Conservation (phyloP, 1,139 yeast genomes). For the Pichia sp. region DNA sequence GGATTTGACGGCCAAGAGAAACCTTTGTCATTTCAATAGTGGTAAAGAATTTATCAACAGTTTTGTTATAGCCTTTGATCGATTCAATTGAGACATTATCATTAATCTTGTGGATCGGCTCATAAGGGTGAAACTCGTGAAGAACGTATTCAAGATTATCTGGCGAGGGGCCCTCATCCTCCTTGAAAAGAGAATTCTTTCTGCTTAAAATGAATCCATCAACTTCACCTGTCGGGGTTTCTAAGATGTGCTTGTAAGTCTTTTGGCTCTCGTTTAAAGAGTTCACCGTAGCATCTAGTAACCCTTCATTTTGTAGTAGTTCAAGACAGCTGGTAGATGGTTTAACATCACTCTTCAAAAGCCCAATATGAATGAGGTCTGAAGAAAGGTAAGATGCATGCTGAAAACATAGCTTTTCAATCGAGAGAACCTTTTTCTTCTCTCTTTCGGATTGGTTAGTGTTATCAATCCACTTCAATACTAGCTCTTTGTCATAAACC, state of each 20-base stretch:
- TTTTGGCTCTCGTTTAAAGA: slow-evolving; percentile 46
- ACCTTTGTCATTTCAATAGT: slow-evolving; percentile 77
- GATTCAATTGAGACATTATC: slow-evolving; percentile 24
- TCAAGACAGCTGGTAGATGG: slow-evolving; percentile 25
- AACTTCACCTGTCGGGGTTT: slow-evolving; percentile 27
- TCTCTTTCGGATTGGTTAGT: slow-evolving; percentile 24
- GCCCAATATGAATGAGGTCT: slow-evolving; percentile 59
- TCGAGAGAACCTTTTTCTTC: slow-evolving; percentile 45
- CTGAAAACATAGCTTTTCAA: slow-evolving; percentile 65
- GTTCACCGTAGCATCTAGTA: slow-evolving; percentile 28
- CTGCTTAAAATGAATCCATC: slow-evolving; percentile 65
- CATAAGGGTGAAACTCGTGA: slow-evolving; percentile 84
- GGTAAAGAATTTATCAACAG: slow-evolving; percentile 80
- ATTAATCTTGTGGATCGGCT: slow-evolving; percentile 44
- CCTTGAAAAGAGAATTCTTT: slow-evolving; percentile 44
- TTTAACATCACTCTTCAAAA: slow-evolving; percentile 41
- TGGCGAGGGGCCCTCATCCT: slow-evolving; percentile 25
- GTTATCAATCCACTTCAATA: slow-evolving; percentile 43
- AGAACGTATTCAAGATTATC: slow-evolving; percentile 45
- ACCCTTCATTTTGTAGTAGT: slow-evolving; percentile 19
- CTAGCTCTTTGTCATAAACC: slow-evolving; percentile 29
- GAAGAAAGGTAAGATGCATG: slow-evolving; percentile 72
- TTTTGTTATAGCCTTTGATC: slow-evolving; percentile 61
- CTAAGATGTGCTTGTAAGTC: slow-evolving; percentile 28
- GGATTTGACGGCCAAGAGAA: slow-evolving; percentile 65